Evolutionary conservation across 108 stramenopile genomes (phyloP).

Genomic region (Cyclotella sp.): DNA sequence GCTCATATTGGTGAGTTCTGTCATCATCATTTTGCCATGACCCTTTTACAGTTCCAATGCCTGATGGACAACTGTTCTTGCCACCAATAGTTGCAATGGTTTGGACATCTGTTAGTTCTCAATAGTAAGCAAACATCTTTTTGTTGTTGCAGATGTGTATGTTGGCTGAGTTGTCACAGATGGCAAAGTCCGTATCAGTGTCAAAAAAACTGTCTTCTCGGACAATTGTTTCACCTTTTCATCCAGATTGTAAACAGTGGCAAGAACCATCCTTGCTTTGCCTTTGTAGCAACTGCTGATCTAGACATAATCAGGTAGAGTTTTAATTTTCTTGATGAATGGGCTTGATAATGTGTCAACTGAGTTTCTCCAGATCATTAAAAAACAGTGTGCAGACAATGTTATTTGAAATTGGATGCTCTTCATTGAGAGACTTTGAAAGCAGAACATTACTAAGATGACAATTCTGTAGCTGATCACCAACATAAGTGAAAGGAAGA

Average conservation of each 20-base stretch:
- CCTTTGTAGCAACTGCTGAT: neutral
- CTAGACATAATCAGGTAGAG: neutral
- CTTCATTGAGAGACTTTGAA: no score
- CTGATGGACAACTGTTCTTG: neutral
- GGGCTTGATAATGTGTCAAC: neutral
- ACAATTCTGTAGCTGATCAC: no score
- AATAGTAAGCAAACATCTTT: neutral
- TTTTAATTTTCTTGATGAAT: neutral
- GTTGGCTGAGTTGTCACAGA: constrained; percentile 20
- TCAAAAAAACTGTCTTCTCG: neutral
- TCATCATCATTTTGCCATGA: constrained; percentile 10
- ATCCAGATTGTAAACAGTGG: constrained; percentile 11
- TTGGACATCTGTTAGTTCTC: neutral
- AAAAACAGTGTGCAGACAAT: no score
- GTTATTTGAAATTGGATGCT: no score
- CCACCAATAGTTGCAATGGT: constrained; percentile 18
- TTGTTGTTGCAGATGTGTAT: constrained; percentile 15
- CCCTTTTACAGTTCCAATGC: neutral
- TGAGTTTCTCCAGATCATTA: no score
- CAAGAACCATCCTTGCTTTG: neutral
- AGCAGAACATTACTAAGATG: no score
- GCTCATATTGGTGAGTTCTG: neutral
- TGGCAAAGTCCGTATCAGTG: neutral
- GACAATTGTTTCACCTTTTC: neutral
- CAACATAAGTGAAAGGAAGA: no score